Conservation (phyloP, 257 asterid genomes). For the Jaltomata sinuosa region DNA sequence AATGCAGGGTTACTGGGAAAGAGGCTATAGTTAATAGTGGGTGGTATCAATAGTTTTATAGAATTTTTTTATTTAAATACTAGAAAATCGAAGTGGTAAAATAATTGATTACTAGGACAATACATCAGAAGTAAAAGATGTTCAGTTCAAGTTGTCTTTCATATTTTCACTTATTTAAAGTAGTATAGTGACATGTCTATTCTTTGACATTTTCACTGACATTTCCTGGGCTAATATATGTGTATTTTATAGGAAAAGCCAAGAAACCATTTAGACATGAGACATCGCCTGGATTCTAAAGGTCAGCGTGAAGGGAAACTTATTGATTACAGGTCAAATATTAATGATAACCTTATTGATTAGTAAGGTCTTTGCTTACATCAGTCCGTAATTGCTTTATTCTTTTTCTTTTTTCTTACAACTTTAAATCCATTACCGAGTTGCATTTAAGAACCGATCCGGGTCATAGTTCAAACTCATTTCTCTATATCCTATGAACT, state of each 20-base stretch:
- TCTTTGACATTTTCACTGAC: neutral
- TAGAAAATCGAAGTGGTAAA: neutral
- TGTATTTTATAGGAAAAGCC: conserved; percentile 65
- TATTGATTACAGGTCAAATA: conserved; percentile 83
- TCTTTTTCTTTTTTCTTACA: neutral
- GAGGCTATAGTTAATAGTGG: neutral
- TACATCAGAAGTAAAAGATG: neutral
- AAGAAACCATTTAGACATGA: conserved; percentile 91
- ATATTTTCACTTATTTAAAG: neutral
- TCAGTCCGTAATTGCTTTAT: neutral
- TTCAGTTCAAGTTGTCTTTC: neutral
- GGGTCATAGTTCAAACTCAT: neutral
- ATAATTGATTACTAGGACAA: neutral
- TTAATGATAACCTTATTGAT: conserved; percentile 3
- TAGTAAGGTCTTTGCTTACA: neutral
- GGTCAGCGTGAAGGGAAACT: conserved; percentile 98
- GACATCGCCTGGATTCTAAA: conserved; percentile 90
- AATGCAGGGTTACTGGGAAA: neutral
- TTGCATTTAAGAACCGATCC: neutral
- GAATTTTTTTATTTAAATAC: neutral
- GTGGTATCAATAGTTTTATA: neutral
- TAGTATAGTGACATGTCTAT: neutral
- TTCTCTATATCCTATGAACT: neutral
- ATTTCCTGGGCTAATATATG: conserved; percentile 2
- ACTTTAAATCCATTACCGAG: neutral